These are phyloP conservation scores for Mycosphaerella sp. DNA, from an alignment of 2,329 filamentous ascomycete genomes.

Conservation along the genomic window DNA sequence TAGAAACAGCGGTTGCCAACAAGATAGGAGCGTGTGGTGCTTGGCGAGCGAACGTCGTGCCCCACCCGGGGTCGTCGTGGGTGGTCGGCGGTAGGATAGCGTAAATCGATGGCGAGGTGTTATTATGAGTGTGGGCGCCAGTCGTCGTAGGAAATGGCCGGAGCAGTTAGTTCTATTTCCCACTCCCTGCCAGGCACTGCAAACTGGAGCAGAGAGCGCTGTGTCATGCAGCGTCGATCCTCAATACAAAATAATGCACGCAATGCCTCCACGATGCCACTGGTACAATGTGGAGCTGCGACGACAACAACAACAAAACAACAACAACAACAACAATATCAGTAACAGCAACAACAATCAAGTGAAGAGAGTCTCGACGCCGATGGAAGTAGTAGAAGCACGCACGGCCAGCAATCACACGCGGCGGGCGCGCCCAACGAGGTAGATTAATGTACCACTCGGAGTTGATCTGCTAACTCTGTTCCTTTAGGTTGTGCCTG, in stretches of 20 bases:
- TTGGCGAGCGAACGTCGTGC: conserved; percentile 1
- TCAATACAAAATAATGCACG: not conserved
- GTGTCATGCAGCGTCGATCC: not conserved
- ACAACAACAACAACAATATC: no score
- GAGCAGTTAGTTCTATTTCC: not conserved
- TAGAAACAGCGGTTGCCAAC: not conserved
- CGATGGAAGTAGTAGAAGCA: no score
- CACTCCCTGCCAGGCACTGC: not conserved
- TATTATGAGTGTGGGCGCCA: not conserved
- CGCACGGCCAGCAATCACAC: no score
- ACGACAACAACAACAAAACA: not conserved
- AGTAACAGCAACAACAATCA: no score
- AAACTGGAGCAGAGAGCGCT: not conserved
- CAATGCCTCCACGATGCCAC: not conserved
- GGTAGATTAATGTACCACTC: no score
- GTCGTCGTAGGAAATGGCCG: not conserved
- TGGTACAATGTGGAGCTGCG: not conserved
- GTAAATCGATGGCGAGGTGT: not conserved
- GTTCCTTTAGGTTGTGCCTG: not conserved
- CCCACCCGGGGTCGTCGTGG: not conserved
- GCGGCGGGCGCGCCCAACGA: no score
- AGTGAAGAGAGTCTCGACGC: no score
- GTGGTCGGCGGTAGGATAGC: not conserved
- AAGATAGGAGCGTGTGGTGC: not conserved
- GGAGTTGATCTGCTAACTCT: not conserved